Base-by-base conservation (phyloP, 2,329 filamentous ascomycete species). In the Botryotinia narcissicola region DNA sequence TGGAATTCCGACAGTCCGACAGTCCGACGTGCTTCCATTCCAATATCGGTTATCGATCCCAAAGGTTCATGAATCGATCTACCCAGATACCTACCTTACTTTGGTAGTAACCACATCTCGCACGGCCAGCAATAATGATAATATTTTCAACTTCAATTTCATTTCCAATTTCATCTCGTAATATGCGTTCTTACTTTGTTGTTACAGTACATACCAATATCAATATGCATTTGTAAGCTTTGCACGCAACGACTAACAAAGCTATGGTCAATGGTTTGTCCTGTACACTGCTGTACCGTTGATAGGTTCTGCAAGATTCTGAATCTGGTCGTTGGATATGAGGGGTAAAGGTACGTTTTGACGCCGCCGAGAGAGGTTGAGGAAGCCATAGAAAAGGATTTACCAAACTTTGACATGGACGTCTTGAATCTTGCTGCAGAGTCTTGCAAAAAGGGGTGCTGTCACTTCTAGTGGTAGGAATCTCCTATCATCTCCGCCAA, bases 201-300 rank as follows among this genome's bases (percentile, higher is more conserved):
- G 51, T 57, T 57, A 57, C 51, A 57, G 51, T 32, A 57, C 51
- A 18, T 57, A 8, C 14, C 51, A 57, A 57, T 57, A 18, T 57
- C 51, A 8, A 32, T 32, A 57, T 29, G n/a, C 59, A 40, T 35
- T 60, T 35, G 57, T 29, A 29, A 44, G 61, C 61, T 42, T 6
- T 63, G 25, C 48, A 16, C 25, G 25, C 48, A 54, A n/a, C 14
- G 48, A n/a, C 48, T 25, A n/a, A 14, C 48, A 54, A 54, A n/a
- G 48, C 48, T 54, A 54, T 54, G 61, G 61, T n/a, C 61, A n/a
- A 42, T 63, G 37, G 61, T 44, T 63, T 63, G 60, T 29, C 14
- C 61, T 44, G 61, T 12, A 7, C 44, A 42, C 7, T 14, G n/a
- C 14, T 6, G n/a, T 4, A 35, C 12, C 14, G 35, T n/a, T 62